These are phyloP conservation scores for Diaporthe citri DNA, from an alignment of 2,329 filamentous ascomycete species.

Conservation along the genomic window DNA sequence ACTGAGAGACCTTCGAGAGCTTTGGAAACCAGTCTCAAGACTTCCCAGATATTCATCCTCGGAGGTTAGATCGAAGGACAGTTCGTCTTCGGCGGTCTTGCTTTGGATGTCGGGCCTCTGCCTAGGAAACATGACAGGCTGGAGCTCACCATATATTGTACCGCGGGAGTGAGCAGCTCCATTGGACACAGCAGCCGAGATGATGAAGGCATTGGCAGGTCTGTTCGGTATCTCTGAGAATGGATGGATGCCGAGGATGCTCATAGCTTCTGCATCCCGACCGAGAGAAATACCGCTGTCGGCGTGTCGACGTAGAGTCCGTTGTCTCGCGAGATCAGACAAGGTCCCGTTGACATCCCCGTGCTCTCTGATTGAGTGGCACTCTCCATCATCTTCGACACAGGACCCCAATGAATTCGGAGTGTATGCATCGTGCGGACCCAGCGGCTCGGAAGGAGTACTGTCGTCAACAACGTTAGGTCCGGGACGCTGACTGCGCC, in stretches of 20 bases:
- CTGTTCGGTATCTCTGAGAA: slow-evolving; percentile 18
- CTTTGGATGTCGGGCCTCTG: not conserved
- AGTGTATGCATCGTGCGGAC: not conserved
- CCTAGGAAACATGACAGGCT: not conserved
- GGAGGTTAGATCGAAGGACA: not conserved
- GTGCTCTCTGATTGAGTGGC: not conserved
- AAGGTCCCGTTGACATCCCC: too few relatives aligned
- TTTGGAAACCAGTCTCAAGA: not conserved
- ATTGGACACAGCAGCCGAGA: slow-evolving; percentile 30
- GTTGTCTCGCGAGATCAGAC: not conserved
- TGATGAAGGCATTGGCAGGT: slow-evolving; percentile 34
- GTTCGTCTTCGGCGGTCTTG: not conserved
- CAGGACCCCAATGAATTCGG: not conserved
- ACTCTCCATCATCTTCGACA: not conserved
- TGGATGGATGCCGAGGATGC: slow-evolving; percentile 33
- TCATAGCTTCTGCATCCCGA: slow-evolving; percentile 30
- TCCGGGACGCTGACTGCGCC: slow-evolving; percentile 33
- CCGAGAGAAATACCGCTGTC: slow-evolving; percentile 13
- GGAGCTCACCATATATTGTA: not conserved
- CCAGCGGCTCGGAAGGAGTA: not conserved
- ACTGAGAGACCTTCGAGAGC: not conserved
- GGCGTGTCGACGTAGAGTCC: not conserved
- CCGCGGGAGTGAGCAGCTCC: not conserved
- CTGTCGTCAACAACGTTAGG: not conserved
- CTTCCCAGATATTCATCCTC: not conserved